Percentiles rank a stretch among this genome's conserved stretches.
These are phyloP conservation scores for Lentinula sp. DNA, from an alignment of 768 basidiomycete genomes.

Conservation along the genomic window DNA sequence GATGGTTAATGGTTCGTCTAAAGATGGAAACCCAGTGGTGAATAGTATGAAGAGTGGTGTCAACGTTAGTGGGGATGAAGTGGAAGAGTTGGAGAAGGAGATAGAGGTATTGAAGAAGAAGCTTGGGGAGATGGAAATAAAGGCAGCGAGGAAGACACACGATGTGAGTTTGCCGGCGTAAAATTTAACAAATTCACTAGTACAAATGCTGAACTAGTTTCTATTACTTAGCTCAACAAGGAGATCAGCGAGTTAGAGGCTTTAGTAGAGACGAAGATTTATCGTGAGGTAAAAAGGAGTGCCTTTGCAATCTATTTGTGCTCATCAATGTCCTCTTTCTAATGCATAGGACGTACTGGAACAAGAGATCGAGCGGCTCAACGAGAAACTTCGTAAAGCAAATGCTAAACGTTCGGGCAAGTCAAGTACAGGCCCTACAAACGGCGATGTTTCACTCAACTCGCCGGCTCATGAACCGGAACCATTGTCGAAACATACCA, in stretches of 20 bases:
- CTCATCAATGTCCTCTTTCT: neutral
- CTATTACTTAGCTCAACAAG: slow-evolving; percentile 64
- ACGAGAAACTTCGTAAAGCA: slow-evolving; percentile 56
- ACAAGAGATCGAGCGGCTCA: slow-evolving; percentile 71
- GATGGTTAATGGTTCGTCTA: neutral
- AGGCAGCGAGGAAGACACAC: slow-evolving; percentile 61
- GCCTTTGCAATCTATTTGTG: neutral
- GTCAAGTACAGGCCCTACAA: slow-evolving; percentile 14
- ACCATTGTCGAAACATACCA: slow-evolving; percentile 10
- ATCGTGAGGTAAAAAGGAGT: slow-evolving; percentile 55
- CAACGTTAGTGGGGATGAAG: slow-evolving; percentile 19
- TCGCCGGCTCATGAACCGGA: slow-evolving; percentile 8
- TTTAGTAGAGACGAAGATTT: slow-evolving; percentile 94
- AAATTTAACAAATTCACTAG: neutral
- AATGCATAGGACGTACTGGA: slow-evolving; percentile 73
- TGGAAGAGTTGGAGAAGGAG: slow-evolving; percentile 39
- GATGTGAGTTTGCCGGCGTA: slow-evolving; percentile 41
- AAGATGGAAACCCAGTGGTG: neutral
- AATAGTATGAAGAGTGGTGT: neutral
- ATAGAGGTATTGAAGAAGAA: slow-evolving; percentile 67
- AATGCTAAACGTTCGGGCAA: slow-evolving; percentile 58
- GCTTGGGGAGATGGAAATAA: slow-evolving; percentile 66
- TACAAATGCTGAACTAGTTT: neutral
- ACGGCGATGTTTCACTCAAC: neutral
- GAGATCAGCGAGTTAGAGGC: slow-evolving; percentile 91